phyloP scores from a whole-genome alignment of 108 stramenopile species.

The Fragilaria radians region DNA sequence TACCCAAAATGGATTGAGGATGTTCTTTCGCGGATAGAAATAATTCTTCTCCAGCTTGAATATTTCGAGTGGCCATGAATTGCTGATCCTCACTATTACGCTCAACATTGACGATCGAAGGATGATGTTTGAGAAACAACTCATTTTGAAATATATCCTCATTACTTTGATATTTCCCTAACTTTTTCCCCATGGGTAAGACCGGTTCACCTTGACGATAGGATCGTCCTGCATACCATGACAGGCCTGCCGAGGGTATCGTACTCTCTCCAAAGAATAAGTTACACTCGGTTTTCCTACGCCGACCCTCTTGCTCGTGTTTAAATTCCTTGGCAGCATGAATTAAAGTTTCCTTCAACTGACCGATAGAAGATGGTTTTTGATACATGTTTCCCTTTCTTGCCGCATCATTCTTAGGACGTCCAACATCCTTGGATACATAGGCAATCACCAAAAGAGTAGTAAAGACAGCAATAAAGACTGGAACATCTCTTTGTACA shows the following conservation, averaged over 20 bases:
- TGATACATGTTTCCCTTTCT: neutral
- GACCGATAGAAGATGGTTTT: neutral
- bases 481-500: neutral
- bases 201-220: constrained; percentile 2
- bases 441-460: neutral
- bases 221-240: constrained; percentile 7
- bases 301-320: neutral
- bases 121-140: constrained; percentile 7
- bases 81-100: too few species aligned
- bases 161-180: too few species aligned
- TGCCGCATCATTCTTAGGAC: neutral
- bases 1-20: too few species aligned
- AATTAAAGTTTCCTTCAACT: neutral
- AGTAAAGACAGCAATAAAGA: neutral
- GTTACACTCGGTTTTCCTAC: neutral
- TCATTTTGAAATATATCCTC: constrained; percentile 1
- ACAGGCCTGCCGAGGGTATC: constrained; percentile 5
- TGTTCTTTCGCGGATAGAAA: too few species aligned
- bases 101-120: constrained; percentile 2
- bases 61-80: constrained; percentile 1
- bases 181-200: neutral
- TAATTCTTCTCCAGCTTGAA: constrained; percentile 2
- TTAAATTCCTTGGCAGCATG: neutral
- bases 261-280: constrained; percentile 7
- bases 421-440: neutral